These are phyloP conservation scores for Talaromyces ruber DNA, from an alignment of 495 filamentous ascomycete species.

Conservation along the genomic window DNA sequence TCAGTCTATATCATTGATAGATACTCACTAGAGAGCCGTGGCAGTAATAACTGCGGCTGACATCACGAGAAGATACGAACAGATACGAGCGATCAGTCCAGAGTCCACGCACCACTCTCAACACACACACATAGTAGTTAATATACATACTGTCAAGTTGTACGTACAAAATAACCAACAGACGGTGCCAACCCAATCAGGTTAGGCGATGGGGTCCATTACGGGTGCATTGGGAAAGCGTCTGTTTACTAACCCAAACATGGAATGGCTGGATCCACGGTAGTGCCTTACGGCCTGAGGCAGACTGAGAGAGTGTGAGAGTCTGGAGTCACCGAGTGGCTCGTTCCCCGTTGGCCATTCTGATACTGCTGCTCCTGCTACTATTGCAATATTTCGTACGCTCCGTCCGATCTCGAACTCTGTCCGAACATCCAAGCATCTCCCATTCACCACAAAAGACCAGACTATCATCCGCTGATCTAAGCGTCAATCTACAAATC, in stretches of 20 bases:
- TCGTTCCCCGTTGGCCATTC: not conserved
- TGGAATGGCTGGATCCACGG: not conserved
- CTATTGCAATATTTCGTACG: not conserved
- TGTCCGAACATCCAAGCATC: not conserved
- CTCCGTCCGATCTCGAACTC: not conserved
- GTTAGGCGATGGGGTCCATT: not conserved
- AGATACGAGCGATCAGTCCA: not conserved
- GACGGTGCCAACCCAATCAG: not conserved
- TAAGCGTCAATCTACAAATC: not conserved
- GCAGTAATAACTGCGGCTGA: not conserved
- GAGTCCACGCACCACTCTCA: not conserved
- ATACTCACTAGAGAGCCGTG: not conserved
- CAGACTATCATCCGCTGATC: not conserved
- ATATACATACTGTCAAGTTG: too few relatives aligned
- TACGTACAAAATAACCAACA: too few relatives aligned
- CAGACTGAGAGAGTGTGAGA: not conserved
- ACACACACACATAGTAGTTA: too few relatives aligned
- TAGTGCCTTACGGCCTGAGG: conserved; percentile 1
- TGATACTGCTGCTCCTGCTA: not conserved
- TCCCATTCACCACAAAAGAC: not conserved
- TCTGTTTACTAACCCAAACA: not conserved
- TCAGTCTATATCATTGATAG: not conserved
- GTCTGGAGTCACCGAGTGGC: not conserved
- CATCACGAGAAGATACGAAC: not conserved
- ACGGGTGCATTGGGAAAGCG: not conserved